Conservation (phyloP, 805 yeast species). For the Wickerhamomyces sydowiorum region DNA sequence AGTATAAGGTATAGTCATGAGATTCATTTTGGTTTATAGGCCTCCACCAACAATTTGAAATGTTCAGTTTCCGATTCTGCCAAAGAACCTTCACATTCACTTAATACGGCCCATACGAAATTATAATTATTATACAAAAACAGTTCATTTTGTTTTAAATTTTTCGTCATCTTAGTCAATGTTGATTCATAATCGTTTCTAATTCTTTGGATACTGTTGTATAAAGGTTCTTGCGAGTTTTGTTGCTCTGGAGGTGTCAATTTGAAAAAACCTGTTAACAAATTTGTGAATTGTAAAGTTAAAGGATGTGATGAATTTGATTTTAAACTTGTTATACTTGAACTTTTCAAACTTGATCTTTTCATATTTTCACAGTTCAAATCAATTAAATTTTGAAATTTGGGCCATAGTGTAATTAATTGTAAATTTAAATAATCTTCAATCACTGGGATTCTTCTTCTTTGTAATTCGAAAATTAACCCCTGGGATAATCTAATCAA, state of each 20-base stretch:
- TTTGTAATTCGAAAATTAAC: conserved; percentile 60
- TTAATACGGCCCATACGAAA: conserved; percentile 19
- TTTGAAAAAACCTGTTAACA: conserved; percentile 64
- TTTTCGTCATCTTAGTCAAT: conserved; percentile 60
- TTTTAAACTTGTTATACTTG: conserved; percentile 24
- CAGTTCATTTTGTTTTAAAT: conserved; percentile 51
- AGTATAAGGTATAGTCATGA: neutral
- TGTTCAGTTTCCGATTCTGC: conserved; percentile 39
- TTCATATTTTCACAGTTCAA: conserved; percentile 66
- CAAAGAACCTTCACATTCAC: conserved; percentile 35
- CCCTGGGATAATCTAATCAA: conserved; percentile 68
- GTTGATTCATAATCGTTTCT: conserved; percentile 77
- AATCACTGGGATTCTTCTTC: conserved; percentile 61
- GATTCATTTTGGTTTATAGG: conserved; percentile 24
- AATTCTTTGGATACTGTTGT: conserved; percentile 60
- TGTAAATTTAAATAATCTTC: conserved; percentile 67
- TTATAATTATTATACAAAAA: conserved; percentile 58
- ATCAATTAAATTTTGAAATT: conserved; percentile 71
- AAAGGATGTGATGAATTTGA: conserved; percentile 47
- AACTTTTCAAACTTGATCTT: conserved; percentile 33
- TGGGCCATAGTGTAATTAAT: conserved; percentile 77
- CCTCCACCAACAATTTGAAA: conserved; percentile 38
- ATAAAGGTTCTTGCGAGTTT: conserved; percentile 59
- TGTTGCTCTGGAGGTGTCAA: conserved; percentile 34
- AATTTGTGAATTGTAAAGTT: conserved; percentile 75